Percentiles rank a stretch among this genome's conserved stretches.
These are phyloP conservation scores for Pleurotus cornucopiae DNA, from an alignment of 768 basidiomycete species.

Conservation along the genomic window DNA sequence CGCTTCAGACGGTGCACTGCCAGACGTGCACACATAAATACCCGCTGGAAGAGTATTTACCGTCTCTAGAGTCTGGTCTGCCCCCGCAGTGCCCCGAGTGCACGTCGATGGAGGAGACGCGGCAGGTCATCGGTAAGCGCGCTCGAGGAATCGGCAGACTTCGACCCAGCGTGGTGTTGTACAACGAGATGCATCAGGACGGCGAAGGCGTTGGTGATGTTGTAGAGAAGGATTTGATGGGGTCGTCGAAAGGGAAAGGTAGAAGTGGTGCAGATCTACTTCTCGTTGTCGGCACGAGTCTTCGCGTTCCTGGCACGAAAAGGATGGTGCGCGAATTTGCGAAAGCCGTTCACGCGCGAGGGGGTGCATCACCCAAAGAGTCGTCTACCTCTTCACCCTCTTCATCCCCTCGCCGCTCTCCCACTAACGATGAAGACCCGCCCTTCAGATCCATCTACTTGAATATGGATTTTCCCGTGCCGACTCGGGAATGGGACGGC, in stretches of 20 bases:
- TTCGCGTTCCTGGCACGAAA: slow-evolving; percentile 88
- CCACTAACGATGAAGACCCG: slow-evolving; percentile 41
- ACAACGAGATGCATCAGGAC: slow-evolving; percentile 84
- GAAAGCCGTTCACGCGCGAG: slow-evolving; percentile 63
- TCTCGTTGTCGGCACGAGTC: slow-evolving; percentile 86
- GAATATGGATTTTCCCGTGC: slow-evolving; percentile 84
- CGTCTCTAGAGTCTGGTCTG: slow-evolving; percentile 54
- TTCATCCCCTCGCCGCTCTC: slow-evolving; percentile 39
- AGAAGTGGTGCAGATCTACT: slow-evolving; percentile 76
- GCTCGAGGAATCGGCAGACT: slow-evolving; percentile 75
- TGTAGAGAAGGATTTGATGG: slow-evolving; percentile 77
- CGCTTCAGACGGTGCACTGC: slow-evolving; percentile 75
- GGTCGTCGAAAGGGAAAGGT: slow-evolving; percentile 61
- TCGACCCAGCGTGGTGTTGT: slow-evolving; percentile 84
- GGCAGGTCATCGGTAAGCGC: slow-evolving; percentile 74
- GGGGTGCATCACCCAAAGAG: slow-evolving; percentile 17
- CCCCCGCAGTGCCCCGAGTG: slow-evolving; percentile 82
- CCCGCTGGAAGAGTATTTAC: slow-evolving; percentile 59
- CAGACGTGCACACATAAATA: slow-evolving; percentile 73
- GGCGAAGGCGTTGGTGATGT: slow-evolving; percentile 84
- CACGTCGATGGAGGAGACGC: slow-evolving; percentile 58
- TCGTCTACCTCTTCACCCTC: slow-evolving; percentile 39
- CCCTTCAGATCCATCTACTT: slow-evolving; percentile 72
- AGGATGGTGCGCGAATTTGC: slow-evolving; percentile 86
- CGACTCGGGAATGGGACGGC: slow-evolving; percentile 82